Evolutionary conservation across 179 eudicot genomes (phyloP), one percentile per base, ranked within the genome.

Genomic region (Drosera spatulata): DNA sequence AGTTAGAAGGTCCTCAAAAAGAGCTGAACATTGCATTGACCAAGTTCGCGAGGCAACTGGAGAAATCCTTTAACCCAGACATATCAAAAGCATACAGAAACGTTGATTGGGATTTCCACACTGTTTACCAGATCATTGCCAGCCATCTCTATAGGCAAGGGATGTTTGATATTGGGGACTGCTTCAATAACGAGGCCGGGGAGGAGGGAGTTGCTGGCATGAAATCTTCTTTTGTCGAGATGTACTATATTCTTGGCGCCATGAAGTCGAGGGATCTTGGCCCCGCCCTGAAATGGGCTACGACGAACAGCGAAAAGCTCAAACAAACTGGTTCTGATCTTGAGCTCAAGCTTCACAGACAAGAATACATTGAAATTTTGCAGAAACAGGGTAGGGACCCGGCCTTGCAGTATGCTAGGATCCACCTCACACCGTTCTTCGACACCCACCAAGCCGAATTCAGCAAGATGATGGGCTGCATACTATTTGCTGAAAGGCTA

Each of bases 261-360:
- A 79, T 88, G 69, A 84, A 65, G 64, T 71, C 80, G 40, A 68
- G 64, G 54, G 71, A 88, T 69, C 66, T 88, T 60, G 87, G 74
- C 54, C 95, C 96, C 1, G 96, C 98, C 50, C 69, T 88, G 47
- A 74, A 60, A 9, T 91, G 96, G 96, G 89, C 80, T 4, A 49
- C 75, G 3, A 55, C 50, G 12, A 88, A 91, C 65, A 73, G 71
- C 14, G 93, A 88, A 51, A 76, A 81, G 62, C 79, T 91, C 41
- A 66, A 54, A 61, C 77, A 79, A 71, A 86, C 59, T 51, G 89
- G 93, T 51, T 91, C 96, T 0, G 79, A 82, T 59, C 74, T 88
- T 3, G 90, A 85, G 75, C 65, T 91, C 51, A 86, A 82, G 66
- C 95, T 88, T 43, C 95, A 80, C 62, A 75, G 85, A 59, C 58